Evolutionary conservation across 2,329 filamentous ascomycete genomes (phyloP), one percentile per base, ranked within the genome.

Genomic region (Thelonectria blattea): DNA sequence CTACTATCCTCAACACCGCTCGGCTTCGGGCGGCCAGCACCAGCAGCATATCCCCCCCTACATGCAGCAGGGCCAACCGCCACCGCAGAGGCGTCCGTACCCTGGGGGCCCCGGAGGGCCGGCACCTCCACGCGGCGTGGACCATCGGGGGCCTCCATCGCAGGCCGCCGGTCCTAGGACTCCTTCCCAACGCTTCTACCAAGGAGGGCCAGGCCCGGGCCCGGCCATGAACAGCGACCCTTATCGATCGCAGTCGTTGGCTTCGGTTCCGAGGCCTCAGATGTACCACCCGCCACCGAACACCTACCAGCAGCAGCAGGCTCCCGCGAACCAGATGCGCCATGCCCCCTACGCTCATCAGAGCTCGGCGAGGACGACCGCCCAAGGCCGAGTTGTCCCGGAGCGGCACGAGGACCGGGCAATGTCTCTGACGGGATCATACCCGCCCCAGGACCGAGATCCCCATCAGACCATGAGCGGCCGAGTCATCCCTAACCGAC

Each of bases 381-480:
- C 93, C 9, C 93, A 97, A 74, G 95, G 95, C 32, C 87, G 95
- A 62, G 83, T 95, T 37, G 93, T 99, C 9, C 95, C 95, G 1
- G 93, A 97, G 73, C 88, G 94, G 55, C 91, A 93, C 63, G 92
- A 96, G 70, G 94, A 98, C 76, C 87, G 95, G 59, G 89, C 95
- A 64, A 98, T 98, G 95, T 97, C 94, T 47, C 90, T 99, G 89
- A 95, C 90, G 5, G 92, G 91, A 10, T 91, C 75, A 18, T 82
- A 80, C 61, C 74, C 92, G 68, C 84, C 89, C 3, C 83, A 90
- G 55, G 92, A 96, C 68, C 84, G 86, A 62, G 90, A 91, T 70
- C 82, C 93, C 46, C 90, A 95, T 75, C 94, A 97, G 76, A 97
- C 93, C 6, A 96, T 94, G 87, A 96, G 91, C 73, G 95, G 95